phyloP scores from a whole-genome alignment of 2,329 filamentous ascomycete genomes.

The Penicillium sp. region DNA sequence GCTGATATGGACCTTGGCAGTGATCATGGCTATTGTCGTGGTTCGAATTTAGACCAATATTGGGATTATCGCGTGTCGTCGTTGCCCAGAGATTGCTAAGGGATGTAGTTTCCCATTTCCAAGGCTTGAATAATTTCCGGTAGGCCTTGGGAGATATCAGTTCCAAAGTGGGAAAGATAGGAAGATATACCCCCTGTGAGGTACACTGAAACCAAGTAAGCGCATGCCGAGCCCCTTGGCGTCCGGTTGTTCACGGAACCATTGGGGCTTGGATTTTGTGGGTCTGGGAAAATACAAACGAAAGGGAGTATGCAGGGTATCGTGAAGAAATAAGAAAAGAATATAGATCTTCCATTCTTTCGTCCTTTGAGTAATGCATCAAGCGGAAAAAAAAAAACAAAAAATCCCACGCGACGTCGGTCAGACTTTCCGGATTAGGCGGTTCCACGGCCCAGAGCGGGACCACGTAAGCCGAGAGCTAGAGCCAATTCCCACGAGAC shows the following conservation, averaged over 20 bases:
- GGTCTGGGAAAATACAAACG: background rate
- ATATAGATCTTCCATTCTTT: background rate
- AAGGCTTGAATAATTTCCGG: background rate
- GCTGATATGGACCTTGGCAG: background rate
- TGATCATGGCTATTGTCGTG: background rate
- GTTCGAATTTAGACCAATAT: background rate
- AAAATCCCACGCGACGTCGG: slow-evolving; percentile 1
- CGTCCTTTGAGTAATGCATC: background rate
- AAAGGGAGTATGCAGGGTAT: background rate
- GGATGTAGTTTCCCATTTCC: background rate
- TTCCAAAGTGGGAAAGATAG: background rate
- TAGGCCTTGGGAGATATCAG: background rate
- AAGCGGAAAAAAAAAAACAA: background rate
- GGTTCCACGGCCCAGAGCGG: background rate
- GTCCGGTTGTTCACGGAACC: background rate
- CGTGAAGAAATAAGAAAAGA: background rate
- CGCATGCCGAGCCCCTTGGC: background rate
- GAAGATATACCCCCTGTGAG: background rate
- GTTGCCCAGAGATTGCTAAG: too few relatives aligned
- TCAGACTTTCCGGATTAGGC: slow-evolving; percentile 20
- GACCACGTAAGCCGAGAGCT: background rate
- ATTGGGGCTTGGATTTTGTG: background rate
- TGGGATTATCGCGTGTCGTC: background rate
- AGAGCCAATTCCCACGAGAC: slow-evolving; percentile 1
- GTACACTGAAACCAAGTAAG: too few relatives aligned